Evolutionary conservation across 495 filamentous ascomycete species (phyloP).

Genomic region (Penicillium silybi): DNA sequence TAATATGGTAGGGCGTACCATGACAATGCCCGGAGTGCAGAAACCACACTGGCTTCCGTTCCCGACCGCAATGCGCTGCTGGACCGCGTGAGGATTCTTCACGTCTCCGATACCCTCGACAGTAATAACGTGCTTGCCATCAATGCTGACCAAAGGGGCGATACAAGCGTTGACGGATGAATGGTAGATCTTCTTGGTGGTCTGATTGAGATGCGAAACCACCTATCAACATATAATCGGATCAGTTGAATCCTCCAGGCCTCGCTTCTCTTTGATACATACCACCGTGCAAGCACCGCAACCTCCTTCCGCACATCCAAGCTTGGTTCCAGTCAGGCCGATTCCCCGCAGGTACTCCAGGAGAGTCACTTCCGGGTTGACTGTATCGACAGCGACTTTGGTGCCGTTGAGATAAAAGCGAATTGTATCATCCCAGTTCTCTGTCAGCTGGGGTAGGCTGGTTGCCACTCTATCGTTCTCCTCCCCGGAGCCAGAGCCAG

Average conservation of each 20-base stretch:
- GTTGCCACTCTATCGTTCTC: constrained; percentile 31
- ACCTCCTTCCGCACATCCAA: constrained; percentile 89
- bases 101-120: constrained; percentile 95
- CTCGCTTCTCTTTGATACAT: constrained; percentile 24
- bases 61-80: constrained; percentile 77
- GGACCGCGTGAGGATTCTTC: constrained; percentile 81
- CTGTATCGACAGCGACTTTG: constrained; percentile 74
- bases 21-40: constrained; percentile 96
- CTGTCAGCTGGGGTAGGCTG: constrained; percentile 54
- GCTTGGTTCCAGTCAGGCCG: constrained; percentile 72
- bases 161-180: constrained; percentile 93
- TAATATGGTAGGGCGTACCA: constrained; percentile 46
- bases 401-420: constrained; percentile 95
- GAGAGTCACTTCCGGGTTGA: constrained; percentile 88
- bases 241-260: not conserved
- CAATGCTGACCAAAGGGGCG: constrained; percentile 84
- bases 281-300: constrained; percentile 97
- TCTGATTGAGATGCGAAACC: constrained; percentile 86
- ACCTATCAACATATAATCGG: constrained; percentile 43
- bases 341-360: constrained; percentile 89
- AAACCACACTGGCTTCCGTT: constrained; percentile 71
- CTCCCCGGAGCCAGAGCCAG: constrained; percentile 32
- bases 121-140: constrained; percentile 98
- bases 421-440: constrained; percentile 63
- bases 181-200: constrained; percentile 85